Conservation (phyloP, 352 stramenopile genomes). For the Phytophthora crassamura region DNA sequence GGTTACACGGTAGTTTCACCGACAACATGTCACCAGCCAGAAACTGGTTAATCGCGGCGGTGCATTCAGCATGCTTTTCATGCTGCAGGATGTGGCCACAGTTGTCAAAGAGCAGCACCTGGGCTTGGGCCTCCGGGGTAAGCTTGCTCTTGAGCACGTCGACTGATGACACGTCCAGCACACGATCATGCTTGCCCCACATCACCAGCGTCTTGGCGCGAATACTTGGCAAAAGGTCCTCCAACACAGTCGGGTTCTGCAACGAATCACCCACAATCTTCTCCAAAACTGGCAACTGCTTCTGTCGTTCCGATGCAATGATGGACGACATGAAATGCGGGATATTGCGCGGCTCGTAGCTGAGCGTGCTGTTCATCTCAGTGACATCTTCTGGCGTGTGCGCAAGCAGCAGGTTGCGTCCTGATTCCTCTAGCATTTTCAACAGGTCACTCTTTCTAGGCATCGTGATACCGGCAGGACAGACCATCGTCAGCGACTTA, state of each 20-base stretch:
- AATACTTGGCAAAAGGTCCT: conserved; percentile 68
- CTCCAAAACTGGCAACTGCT: conserved; percentile 60
- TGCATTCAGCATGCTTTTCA: conserved; percentile 63
- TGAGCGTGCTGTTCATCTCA: conserved; percentile 61
- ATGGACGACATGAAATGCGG: conserved; percentile 43
- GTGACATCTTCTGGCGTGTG: conserved; percentile 64
- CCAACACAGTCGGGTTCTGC: conserved; percentile 59
- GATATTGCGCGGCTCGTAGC: conserved; percentile 36
- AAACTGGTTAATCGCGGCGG: conserved; percentile 71
- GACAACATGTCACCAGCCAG: conserved; percentile 33
- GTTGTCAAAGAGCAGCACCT: conserved; percentile 61
- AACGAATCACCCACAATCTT: conserved; percentile 71
- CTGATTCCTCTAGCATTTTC: conserved; percentile 65
- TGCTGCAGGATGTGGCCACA: conserved; percentile 79
- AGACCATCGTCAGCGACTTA: conserved; percentile 76
- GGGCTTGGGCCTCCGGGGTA: conserved; percentile 37
- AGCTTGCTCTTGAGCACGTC: conserved; percentile 66
- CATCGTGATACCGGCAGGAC: conserved; percentile 75
- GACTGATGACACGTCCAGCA: conserved; percentile 74
- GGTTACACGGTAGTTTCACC: conserved; percentile 18
- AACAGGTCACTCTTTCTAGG: conserved; percentile 63
- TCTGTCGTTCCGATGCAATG: conserved; percentile 53
- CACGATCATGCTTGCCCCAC: conserved; percentile 75
- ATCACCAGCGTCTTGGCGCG: conserved; percentile 64
- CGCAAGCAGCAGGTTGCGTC: conserved; percentile 70